phyloP scores from a whole-genome alignment of 2,329 filamentous ascomycete species.

The Elsinoe necatrix region DNA sequence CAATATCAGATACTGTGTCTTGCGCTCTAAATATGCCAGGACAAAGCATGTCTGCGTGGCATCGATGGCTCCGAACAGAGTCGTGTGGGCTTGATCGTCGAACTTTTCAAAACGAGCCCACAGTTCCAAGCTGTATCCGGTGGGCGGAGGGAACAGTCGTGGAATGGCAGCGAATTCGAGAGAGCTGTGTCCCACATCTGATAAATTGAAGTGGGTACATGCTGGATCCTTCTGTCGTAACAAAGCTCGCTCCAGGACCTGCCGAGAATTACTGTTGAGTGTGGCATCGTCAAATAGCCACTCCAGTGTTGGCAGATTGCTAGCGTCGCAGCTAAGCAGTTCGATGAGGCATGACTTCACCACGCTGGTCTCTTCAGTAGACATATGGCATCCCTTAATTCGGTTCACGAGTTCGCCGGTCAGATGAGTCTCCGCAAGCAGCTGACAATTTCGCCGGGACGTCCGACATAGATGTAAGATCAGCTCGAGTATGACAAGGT shows the following conservation, averaged over 20 bases:
- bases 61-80: conserved; percentile 92
- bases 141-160: conserved; percentile 71
- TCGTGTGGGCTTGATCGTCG: conserved; percentile 79
- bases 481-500: background rate
- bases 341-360: background rate
- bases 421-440: background rate
- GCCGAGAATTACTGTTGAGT: conserved; percentile 45
- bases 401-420: background rate
- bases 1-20: conserved; percentile 87
- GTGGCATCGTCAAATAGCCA: conserved; percentile 53
- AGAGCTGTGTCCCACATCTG: conserved; percentile 77
- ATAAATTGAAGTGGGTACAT: conserved; percentile 90
- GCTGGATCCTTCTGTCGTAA: conserved; percentile 67
- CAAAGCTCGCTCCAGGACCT: conserved; percentile 67
- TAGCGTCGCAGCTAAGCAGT: background rate
- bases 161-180: conserved; percentile 84
- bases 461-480: background rate
- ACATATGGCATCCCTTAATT: background rate
- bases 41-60: conserved; percentile 86
- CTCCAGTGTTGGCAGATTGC: conserved; percentile 49
- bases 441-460: background rate
- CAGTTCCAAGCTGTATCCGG: conserved; percentile 78
- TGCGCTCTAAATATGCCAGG: conserved; percentile 85
- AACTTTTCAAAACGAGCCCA: conserved; percentile 88
- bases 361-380: background rate